Conservation (phyloP, 768 basidiomycete genomes). For the Holtermanniella nyarrowii region DNA sequence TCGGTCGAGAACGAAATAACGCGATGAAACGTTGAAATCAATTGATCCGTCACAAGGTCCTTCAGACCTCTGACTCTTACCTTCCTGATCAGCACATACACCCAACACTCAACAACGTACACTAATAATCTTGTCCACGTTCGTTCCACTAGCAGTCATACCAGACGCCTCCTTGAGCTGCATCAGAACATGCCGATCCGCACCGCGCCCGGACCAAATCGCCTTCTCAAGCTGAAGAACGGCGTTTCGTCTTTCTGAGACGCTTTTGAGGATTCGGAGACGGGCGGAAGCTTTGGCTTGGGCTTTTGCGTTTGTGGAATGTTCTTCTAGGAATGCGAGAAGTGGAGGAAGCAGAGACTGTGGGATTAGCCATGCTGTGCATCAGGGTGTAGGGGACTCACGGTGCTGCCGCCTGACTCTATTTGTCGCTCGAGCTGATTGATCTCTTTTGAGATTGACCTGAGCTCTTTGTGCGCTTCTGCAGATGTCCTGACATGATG, state of each 20-base stretch:
- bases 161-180: conserved; percentile 10
- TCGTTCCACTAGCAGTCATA: too few species aligned
- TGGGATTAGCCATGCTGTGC: neutral
- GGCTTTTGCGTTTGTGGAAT: conserved; percentile 16
- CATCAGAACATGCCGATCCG: conserved; percentile 23
- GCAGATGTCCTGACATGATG: conserved; percentile 49
- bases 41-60: neutral
- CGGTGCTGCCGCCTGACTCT: neutral
- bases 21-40: neutral
- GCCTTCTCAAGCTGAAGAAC: conserved; percentile 21
- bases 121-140: too few species aligned
- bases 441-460: neutral
- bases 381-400: neutral
- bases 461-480: neutral
- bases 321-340: conserved; percentile 8
- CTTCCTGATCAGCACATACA: too few species aligned
- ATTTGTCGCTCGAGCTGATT: neutral
- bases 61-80: too few species aligned
- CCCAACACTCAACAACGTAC: too few species aligned
- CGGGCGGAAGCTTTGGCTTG: conserved; percentile 10
- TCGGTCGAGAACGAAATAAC: neutral
- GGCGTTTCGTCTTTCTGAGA: conserved; percentile 8
- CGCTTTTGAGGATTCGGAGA: conserved; percentile 8
- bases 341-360: conserved; percentile 29
- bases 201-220: conserved; percentile 22